These are phyloP conservation scores for Aphanomyces astaci DNA, from an alignment of 352 stramenopile genomes.

Conservation along the genomic window DNA sequence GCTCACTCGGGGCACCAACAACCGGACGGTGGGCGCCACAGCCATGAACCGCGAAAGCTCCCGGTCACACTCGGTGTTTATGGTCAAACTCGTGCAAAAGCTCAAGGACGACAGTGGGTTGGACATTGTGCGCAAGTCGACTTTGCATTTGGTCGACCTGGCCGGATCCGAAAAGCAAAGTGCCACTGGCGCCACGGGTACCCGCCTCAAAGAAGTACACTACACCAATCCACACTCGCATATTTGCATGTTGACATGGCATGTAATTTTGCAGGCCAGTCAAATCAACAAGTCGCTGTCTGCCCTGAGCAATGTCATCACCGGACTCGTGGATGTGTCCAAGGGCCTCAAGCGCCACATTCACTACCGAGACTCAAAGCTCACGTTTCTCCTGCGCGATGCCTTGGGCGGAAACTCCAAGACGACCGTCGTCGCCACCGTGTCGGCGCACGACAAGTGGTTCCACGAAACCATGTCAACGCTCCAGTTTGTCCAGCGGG, in stretches of 20 bases:
- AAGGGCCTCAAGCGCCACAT: constrained; percentile 74
- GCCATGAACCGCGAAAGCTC: constrained; percentile 97
- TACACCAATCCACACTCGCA: not conserved
- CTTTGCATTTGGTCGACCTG: constrained; percentile 82
- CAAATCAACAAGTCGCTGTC: constrained; percentile 89
- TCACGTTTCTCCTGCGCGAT: constrained; percentile 75
- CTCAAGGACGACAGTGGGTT: constrained; percentile 49
- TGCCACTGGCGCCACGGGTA: constrained; percentile 66
- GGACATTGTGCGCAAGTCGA: constrained; percentile 55
- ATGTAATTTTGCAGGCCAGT: constrained; percentile 35
- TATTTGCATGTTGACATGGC: no score
- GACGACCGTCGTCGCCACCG: constrained; percentile 77
- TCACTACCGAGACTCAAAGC: constrained; percentile 81
- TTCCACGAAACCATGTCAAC: constrained; percentile 82
- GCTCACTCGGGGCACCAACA: constrained; percentile 68
- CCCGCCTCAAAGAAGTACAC: constrained; percentile 71
- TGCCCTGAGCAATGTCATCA: constrained; percentile 84
- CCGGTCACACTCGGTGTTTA: constrained; percentile 96
- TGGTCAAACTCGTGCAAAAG: constrained; percentile 87
- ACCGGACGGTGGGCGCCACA: constrained; percentile 90
- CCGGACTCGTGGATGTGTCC: constrained; percentile 77
- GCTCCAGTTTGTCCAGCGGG: constrained; percentile 80
- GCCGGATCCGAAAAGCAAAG: constrained; percentile 81
- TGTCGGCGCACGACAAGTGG: constrained; percentile 73
- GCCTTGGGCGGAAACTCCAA: constrained; percentile 80